Percentiles rank a stretch among this genome's conserved stretches.
Conservation (phyloP, 176 grass and related monocot species). For the Tillandsia leiboldiana region DNA sequence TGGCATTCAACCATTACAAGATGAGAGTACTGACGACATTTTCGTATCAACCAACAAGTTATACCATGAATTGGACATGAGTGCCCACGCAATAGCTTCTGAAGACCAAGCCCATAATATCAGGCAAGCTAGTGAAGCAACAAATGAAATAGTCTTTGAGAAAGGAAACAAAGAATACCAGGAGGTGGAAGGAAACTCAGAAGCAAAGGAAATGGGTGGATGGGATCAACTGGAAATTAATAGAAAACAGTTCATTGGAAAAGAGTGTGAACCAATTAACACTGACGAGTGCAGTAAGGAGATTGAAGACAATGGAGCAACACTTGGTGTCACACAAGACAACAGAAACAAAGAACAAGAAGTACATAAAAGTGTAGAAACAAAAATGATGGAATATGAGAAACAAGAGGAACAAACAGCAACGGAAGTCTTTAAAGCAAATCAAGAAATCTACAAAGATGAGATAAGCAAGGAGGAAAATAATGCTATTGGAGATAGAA, state of each 20-base stretch:
- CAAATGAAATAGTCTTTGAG: background rate
- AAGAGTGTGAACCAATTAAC: background rate
- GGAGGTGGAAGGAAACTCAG: background rate
- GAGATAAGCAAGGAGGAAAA: background rate
- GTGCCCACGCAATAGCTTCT: background rate
- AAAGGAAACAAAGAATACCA: background rate
- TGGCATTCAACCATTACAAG: background rate
- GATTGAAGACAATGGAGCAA: background rate
- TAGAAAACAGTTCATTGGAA: background rate
- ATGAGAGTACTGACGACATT: background rate
- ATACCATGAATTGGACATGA: background rate
- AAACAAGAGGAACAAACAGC: constrained; percentile 8
- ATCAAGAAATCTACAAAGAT: background rate
- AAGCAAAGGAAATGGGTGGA: background rate
- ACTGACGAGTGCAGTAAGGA: background rate
- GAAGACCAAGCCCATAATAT: constrained; percentile 16
- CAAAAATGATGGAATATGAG: constrained; percentile 1
- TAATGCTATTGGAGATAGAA: too few species aligned
- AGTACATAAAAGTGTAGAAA: background rate
- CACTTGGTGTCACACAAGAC: background rate
- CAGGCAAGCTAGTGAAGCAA: constrained; percentile 3
- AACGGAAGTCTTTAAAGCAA: background rate
- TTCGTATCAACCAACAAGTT: background rate
- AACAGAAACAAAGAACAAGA: background rate
- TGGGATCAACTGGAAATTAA: background rate